Conservation (phyloP, 2,329 filamentous ascomycete genomes). For the Tothia fuscella region DNA sequence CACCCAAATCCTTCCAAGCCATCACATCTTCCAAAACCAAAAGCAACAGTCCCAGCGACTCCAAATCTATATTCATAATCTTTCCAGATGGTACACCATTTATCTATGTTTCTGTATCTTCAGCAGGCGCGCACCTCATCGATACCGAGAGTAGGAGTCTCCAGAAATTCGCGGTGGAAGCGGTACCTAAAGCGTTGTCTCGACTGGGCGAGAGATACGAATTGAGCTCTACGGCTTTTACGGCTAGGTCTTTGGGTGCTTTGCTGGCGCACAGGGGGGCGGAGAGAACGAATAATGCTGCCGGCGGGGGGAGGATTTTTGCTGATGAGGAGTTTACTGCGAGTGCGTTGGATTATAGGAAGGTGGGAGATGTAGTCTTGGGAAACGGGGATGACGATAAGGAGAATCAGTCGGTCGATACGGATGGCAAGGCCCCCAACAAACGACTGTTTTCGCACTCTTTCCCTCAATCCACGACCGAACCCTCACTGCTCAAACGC, state of each 20-base stretch:
- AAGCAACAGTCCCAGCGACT: conserved; percentile 38
- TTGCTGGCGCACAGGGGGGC: conserved; percentile 58
- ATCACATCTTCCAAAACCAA: conserved; percentile 14
- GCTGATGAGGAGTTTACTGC: conserved; percentile 36
- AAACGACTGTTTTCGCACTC: conserved; percentile 39
- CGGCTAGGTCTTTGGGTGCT: conserved; percentile 58
- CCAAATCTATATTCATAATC: conserved; percentile 64
- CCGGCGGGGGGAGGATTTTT: conserved; percentile 72
- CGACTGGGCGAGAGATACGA: conserved; percentile 60
- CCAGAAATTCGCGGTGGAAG: conserved; percentile 54
- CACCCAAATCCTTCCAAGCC: conserved; percentile 22
- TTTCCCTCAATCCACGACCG: conserved; percentile 41
- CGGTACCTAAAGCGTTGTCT: conserved; percentile 72
- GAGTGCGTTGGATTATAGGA: conserved; percentile 36
- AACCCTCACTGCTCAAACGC: conserved; percentile 35
- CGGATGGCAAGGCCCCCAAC: conserved; percentile 8
- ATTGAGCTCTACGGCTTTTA: conserved; percentile 54
- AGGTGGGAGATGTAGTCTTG: conserved; percentile 12
- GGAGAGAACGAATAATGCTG: conserved; percentile 57
- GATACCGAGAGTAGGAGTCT: conserved; percentile 8
- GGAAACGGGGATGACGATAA: conserved; percentile 4
- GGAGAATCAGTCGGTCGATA: neutral
- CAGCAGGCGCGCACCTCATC: conserved; percentile 18
- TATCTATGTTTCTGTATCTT: conserved; percentile 51
- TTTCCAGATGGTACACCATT: conserved; percentile 72